Base-by-base conservation (phyloP, 202 grass and related monocot genomes). In the Panicum virgatum region DNA sequence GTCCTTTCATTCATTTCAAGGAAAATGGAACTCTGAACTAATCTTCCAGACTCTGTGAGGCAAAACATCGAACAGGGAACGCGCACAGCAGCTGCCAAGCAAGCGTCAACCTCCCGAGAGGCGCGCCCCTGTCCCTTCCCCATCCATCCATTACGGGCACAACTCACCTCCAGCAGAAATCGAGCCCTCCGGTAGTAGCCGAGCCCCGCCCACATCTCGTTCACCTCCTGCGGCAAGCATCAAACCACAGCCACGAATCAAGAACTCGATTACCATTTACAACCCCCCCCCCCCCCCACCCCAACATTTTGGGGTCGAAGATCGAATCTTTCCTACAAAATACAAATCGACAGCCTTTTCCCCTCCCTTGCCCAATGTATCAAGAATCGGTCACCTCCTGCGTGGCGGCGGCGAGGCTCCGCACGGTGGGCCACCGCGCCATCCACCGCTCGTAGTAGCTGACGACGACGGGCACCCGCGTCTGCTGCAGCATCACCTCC, bases 401-500 rank as follows among this genome's bases (percentile, higher is more conserved):
- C 37, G 96, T 93, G 76, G 96, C 96, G 6, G 77, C 73, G 76
- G 96, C 96, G 73, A 98, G 96, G 72, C 68, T 77, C 25, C 80
- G 84, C n/a, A 98, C 81, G 62, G 92, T 91, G 58, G 96, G 96
- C 96, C 96, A 98, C 76, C 79, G 90, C 19, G 72, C 77, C 92
- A 98, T 98, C 96, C 96, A 98, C 44, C 92, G 90, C 58, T 82
- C 87, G 82, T 98, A 98, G 78, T 98, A 98, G 29, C 73, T 87
- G 50, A 98, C 65, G 65, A 98, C 96, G 46, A 92, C 77, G 36
- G 88, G 52, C 40, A 98, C 96, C 73, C 96, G 88, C 45, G 96
- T 95, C 87, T 98, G 95, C 88, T 98, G 95, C 86, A 98, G 88
- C 96, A 98, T 98, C 76, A 98, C 85, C 81, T 98, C 92, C 83